Conservation (phyloP, 2,329 filamentous ascomycete species). For the Beauveria bassiana region DNA sequence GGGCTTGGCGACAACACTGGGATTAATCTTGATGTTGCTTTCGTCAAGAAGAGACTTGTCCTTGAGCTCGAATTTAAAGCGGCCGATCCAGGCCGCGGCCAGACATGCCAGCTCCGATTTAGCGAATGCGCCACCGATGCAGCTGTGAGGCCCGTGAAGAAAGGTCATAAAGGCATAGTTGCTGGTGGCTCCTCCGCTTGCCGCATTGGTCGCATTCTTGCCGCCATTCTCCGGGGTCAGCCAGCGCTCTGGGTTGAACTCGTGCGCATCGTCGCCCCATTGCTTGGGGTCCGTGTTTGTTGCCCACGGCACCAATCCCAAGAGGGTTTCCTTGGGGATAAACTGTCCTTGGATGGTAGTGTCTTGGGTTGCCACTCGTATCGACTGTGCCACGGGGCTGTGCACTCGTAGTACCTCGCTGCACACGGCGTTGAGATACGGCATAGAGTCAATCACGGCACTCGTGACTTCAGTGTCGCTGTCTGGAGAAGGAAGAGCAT, state of each 20-base stretch:
- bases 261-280: conserved; percentile 29
- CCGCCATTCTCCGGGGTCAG: conserved; percentile 16
- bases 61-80: conserved; percentile 10
- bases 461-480: conserved; percentile 26
- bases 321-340: conserved; percentile 28
- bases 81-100: conserved; percentile 11
- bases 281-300: conserved; percentile 23
- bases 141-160: conserved; percentile 12
- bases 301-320: conserved; percentile 25
- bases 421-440: conserved; percentile 68
- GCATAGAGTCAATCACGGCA: conserved; percentile 59
- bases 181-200: conserved; percentile 17
- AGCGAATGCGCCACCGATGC: conserved; percentile 11
- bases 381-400: conserved; percentile 27
- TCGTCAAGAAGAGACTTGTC: conserved; percentile 10
- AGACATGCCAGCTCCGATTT: conserved; percentile 12
- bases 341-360: conserved; percentile 24
- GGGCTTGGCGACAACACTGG: conserved; percentile 14
- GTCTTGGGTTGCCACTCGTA: conserved; percentile 25
- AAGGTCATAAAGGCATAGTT: conserved; percentile 24
- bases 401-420: conserved; percentile 35
- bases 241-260: conserved; percentile 33
- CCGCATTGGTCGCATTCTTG: conserved; percentile 10
- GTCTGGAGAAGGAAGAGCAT: conserved; percentile 26
- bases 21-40: conserved; percentile 11